These are phyloP conservation scores for Psilocybe subaeruginosa DNA, from an alignment of 768 basidiomycete genomes.

Conservation along the genomic window DNA sequence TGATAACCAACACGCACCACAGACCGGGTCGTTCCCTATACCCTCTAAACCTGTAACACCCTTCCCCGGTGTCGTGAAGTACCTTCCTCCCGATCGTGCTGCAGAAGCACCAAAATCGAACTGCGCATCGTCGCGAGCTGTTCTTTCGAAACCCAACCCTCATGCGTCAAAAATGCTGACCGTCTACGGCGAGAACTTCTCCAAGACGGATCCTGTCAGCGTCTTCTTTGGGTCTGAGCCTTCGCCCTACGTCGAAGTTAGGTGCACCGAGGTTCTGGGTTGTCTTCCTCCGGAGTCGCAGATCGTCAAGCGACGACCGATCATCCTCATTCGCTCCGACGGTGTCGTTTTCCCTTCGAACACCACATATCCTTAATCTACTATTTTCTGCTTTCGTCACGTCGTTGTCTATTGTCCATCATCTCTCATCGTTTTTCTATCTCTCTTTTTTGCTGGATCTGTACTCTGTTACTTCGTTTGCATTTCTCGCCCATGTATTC, in stretches of 20 bases:
- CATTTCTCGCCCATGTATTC: conserved; percentile 25
- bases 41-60: conserved; percentile 85
- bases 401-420: conserved; percentile 7
- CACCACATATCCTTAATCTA: conserved; percentile 71
- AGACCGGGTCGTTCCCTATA: conserved; percentile 74
- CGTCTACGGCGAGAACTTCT: conserved; percentile 88
- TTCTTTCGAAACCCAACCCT: conserved; percentile 77
- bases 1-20: conserved; percentile 76
- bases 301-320: conserved; percentile 70
- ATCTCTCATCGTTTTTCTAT: conserved; percentile 9
- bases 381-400: conserved; percentile 11
- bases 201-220: conserved; percentile 76
- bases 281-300: conserved; percentile 78
- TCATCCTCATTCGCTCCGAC: conserved; percentile 82
- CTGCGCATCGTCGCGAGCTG: conserved; percentile 65
- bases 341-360: conserved; percentile 88
- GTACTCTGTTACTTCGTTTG: conserved; percentile 26
- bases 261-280: conserved; percentile 84
- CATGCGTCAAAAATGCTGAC: conserved; percentile 82
- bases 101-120: conserved; percentile 80
- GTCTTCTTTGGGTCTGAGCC: conserved; percentile 89
- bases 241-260: conserved; percentile 85
- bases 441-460: conserved; percentile 29
- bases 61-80: conserved; percentile 87
- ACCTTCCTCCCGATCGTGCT: conserved; percentile 87